These are phyloP conservation scores for Kwoniella shandongensis DNA, from an alignment of 768 basidiomycete genomes.

Conservation along the genomic window DNA sequence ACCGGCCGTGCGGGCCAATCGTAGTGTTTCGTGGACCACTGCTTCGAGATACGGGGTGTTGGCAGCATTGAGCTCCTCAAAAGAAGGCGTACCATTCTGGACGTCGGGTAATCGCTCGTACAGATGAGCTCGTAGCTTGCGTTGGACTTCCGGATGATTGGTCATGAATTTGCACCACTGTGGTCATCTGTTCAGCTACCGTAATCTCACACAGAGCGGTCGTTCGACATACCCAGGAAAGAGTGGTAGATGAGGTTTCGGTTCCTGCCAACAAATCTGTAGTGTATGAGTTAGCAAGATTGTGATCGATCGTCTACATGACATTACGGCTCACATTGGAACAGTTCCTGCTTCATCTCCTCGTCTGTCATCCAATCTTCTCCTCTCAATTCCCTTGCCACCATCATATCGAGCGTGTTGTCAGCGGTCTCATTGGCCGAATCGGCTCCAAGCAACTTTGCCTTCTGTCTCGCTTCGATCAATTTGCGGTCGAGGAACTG, in stretches of 20 bases:
- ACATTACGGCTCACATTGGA: conserved; percentile 27
- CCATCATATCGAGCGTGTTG: conserved; percentile 45
- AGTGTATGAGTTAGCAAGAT: not conserved
- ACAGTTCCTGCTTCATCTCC: conserved; percentile 43
- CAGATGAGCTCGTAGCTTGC: conserved; percentile 33
- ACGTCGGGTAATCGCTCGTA: conserved; percentile 19
- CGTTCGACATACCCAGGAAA: conserved; percentile 31
- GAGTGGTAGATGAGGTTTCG: conserved; percentile 37
- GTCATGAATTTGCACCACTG: conserved; percentile 47
- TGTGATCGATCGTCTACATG: not conserved
- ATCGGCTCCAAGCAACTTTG: conserved; percentile 25
- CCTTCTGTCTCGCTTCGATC: conserved; percentile 20
- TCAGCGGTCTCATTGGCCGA: conserved; percentile 39
- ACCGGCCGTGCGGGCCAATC: conserved; percentile 38
- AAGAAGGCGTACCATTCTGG: conserved; percentile 22
- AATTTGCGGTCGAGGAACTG: conserved; percentile 27
- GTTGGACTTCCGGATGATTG: conserved; percentile 34
- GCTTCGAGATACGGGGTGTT: conserved; percentile 46
- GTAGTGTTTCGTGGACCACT: conserved; percentile 38
- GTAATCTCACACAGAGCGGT: not conserved
- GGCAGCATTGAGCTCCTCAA: conserved; percentile 33
- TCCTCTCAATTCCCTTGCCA: conserved; percentile 29
- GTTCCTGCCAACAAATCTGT: conserved; percentile 43
- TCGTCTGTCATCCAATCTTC: conserved; percentile 38
- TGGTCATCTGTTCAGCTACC: too few species aligned